A percentile compares a stretch with the other conserved stretches of the same genome.
phyloP scores from a whole-genome alignment of 2,329 filamentous ascomycete genomes.

The Tolypocladium ophioglossoides region DNA sequence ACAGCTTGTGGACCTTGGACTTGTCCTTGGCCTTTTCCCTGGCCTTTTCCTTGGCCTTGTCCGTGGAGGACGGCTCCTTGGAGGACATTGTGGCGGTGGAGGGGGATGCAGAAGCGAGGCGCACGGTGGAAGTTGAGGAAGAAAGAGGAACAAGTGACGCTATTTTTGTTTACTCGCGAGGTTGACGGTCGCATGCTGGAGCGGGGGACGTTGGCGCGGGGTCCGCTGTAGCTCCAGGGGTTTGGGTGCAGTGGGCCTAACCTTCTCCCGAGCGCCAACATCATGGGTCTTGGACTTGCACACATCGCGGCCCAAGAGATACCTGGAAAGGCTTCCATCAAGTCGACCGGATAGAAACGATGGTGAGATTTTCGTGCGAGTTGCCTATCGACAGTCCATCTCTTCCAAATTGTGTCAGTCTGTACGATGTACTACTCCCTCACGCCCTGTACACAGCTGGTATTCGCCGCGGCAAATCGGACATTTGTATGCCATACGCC shows the following conservation, averaged over 20 bases:
- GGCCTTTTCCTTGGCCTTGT: constrained; percentile 2
- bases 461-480: not conserved
- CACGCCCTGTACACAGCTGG: not conserved
- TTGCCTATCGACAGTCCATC: too few relatives aligned
- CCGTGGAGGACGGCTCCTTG: constrained; percentile 16
- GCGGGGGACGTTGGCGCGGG: not conserved
- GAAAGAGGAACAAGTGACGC: not conserved
- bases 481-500: not conserved
- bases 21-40: constrained; percentile 47
- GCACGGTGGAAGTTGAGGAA: not conserved
- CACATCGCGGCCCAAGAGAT: too few relatives aligned
- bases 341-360: too few relatives aligned
- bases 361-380: too few relatives aligned
- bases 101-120: too few relatives aligned
- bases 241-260: not conserved
- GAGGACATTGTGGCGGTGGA: constrained; percentile 15
- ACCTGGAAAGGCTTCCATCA: too few relatives aligned
- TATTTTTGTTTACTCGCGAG: not conserved
- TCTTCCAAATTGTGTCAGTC: too few relatives aligned
- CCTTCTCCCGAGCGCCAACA: not conserved
- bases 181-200: not conserved
- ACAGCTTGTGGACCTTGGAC: constrained; percentile 90
- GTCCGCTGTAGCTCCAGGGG: not conserved
- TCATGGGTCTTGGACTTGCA: too few relatives aligned
- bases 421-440: too few relatives aligned